A percentile compares a stretch with the other conserved stretches of the same genome.
phyloP scores from a whole-genome alignment of 1,139 yeast genomes.

The Magnusiomyces suaveolens region DNA sequence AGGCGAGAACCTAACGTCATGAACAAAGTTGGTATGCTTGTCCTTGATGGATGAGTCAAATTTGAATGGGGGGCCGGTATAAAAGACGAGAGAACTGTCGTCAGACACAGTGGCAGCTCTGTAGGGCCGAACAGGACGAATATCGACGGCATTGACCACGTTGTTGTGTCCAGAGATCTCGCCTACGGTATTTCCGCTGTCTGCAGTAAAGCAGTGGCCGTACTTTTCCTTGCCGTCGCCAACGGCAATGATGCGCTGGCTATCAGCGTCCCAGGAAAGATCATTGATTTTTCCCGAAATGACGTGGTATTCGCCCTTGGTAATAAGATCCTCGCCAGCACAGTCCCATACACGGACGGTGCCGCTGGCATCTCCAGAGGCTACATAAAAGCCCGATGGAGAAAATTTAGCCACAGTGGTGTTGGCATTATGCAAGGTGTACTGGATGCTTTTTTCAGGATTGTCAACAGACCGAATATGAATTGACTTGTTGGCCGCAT shows the following conservation, averaged over 20 bases:
- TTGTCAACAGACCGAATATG: slow-evolving; percentile 55
- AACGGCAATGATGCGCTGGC: slow-evolving; percentile 77
- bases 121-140: slow-evolving; percentile 84
- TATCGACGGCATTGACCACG: slow-evolving; percentile 70
- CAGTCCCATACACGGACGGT: slow-evolving; percentile 83
- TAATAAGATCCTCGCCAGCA: slow-evolving; percentile 46
- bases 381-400: slow-evolving; percentile 82
- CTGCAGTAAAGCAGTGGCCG: slow-evolving; percentile 91
- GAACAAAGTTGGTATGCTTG: slow-evolving; percentile 65
- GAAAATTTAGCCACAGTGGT: slow-evolving; percentile 81
- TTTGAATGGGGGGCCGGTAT: slow-evolving; percentile 89
- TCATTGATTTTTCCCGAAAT: slow-evolving; percentile 76
- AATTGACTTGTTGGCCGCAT: slow-evolving; percentile 72
- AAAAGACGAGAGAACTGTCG: slow-evolving; percentile 75
- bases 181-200: slow-evolving; percentile 90
- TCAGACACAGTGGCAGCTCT: slow-evolving; percentile 91
- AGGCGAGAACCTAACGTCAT: slow-evolving; percentile 77
- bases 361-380: slow-evolving; percentile 88
- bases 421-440: slow-evolving; percentile 55
- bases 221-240: slow-evolving; percentile 89
- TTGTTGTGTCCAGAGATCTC: slow-evolving; percentile 93
- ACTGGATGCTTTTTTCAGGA: slow-evolving; percentile 48
- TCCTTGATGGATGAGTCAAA: slow-evolving; percentile 65
- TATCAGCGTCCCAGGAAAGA: slow-evolving; percentile 89
- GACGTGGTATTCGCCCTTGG: slow-evolving; percentile 76